Evolutionary conservation across 768 basidiomycete genomes (phyloP).

Genomic region (Hygrophorus russula): DNA sequence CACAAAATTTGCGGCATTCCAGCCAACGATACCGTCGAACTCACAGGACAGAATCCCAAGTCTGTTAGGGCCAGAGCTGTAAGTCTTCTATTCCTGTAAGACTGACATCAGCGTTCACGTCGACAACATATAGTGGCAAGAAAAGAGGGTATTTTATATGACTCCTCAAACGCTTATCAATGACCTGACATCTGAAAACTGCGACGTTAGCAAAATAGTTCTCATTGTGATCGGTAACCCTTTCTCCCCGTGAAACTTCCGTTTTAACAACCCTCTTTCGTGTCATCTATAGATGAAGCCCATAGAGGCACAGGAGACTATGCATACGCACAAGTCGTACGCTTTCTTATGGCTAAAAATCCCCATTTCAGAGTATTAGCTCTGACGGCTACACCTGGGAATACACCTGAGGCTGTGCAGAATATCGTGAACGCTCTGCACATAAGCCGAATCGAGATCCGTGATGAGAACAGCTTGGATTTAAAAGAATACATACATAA

Average conservation of each 20-base stretch:
- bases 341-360: slow-evolving; percentile 89
- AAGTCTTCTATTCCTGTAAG: slow-evolving; percentile 13
- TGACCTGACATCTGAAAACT: slow-evolving; percentile 61
- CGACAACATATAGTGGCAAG: slow-evolving; percentile 45
- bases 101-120: not conserved
- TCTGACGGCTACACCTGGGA: slow-evolving; percentile 90
- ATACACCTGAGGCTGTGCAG: slow-evolving; percentile 81
- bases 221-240: slow-evolving; percentile 75
- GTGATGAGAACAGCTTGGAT: slow-evolving; percentile 85
- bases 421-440: slow-evolving; percentile 85
- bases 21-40: slow-evolving; percentile 69
- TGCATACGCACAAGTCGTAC: slow-evolving; percentile 81
- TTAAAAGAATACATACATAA: slow-evolving; percentile 77
- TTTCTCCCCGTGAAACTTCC: not conserved
- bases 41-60: slow-evolving; percentile 67
- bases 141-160: slow-evolving; percentile 88
- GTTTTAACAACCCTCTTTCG: not conserved
- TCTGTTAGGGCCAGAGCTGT: slow-evolving; percentile 49
- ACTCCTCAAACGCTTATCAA: slow-evolving; percentile 92
- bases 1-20: slow-evolving; percentile 92
- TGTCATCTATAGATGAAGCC: slow-evolving; percentile 62
- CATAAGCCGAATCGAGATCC: slow-evolving; percentile 89
- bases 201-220: slow-evolving; percentile 73
- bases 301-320: slow-evolving; percentile 92
- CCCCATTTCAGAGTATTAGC: slow-evolving; percentile 89